A percentile compares a stretch with the other conserved stretches of the same genome.
Evolutionary conservation across 176 grass and related monocot genomes (phyloP).

Genomic region (Hordeum marinum): DNA sequence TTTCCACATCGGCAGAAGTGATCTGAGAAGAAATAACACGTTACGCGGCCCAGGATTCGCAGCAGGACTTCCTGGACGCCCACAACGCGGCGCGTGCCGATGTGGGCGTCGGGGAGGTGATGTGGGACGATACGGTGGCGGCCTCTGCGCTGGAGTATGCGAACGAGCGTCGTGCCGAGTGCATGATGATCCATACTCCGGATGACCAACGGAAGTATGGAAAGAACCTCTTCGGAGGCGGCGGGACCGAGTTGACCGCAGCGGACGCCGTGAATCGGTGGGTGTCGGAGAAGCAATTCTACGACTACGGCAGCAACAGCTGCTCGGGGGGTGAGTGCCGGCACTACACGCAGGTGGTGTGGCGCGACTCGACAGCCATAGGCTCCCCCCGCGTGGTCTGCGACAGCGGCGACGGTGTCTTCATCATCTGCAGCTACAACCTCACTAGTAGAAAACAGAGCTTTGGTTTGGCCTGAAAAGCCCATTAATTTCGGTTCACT

Average conservation of each 20-base stretch:
- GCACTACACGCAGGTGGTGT: too few relatives aligned
- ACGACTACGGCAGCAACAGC: too few relatives aligned
- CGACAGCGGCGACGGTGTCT: conserved; percentile 1
- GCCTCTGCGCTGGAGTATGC: conserved; percentile 35
- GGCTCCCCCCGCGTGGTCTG: not conserved
- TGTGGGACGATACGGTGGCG: conserved; percentile 24
- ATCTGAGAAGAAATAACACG: too few relatives aligned
- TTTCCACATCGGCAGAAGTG: too few relatives aligned
- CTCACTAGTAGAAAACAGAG: too few relatives aligned
- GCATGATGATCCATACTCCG: not conserved
- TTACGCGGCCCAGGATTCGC: not conserved
- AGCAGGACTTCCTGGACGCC: conserved; percentile 30
- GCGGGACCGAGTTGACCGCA: not conserved
- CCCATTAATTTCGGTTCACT: too few relatives aligned
- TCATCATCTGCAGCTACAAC: conserved; percentile 42
- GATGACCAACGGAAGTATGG: too few relatives aligned
- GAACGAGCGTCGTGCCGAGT: not conserved
- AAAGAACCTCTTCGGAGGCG: conserved; percentile 29
- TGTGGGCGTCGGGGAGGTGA: conserved; percentile 16
- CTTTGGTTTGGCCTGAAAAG: too few relatives aligned
- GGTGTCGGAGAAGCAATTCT: not conserved
- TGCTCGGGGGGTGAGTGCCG: conserved; percentile 3
- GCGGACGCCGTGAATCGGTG: conserved; percentile 16
- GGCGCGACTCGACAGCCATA: too few relatives aligned
- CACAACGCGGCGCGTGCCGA: conserved; percentile 33